Evolutionary conservation across 305 asterid species (phyloP), one percentile per base, ranked within the genome.

Genomic region (Andrographis paniculata): DNA sequence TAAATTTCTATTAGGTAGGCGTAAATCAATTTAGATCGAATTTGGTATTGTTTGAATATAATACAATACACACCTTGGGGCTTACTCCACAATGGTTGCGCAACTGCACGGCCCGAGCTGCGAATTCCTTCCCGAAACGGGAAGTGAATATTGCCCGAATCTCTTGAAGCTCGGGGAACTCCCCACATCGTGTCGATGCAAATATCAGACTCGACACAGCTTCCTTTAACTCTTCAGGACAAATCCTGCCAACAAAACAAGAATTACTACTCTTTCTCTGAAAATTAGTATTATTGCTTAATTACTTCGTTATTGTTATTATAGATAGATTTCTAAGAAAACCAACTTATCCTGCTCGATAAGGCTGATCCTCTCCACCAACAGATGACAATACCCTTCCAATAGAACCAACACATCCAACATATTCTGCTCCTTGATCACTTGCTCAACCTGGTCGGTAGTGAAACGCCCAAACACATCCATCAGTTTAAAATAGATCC

Each of bases 51-150:
- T 7, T 0, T 33, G 4, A 33, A 2, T 7, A 6, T 2, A 4
- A 33, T 33, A 15, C 21, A 42, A 16, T n/a, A n/a, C 28, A 9
- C 56, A 72, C 97, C 87, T 60, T 77, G 16, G 78, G 68, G 61
- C 74, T 85, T 15, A 88, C 97, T 48, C 95, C 95, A 56, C 95
- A 88, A 17, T 85, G 70, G 50, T 85, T 88, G 48, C 95, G 84
- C 22, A 88, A 59, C 46, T 88, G 93, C 45, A 62, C 63, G 5
- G 95, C 94, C 17, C 91, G 69, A 24, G 64, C 72, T 0, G 50
- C 72, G 1, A 85, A 82, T 45, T 79, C 95, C 52, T 63, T 85
- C 17, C 97, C 95, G 44, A 62, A 88, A 0, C 69, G 69, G 2
- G 77, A 36, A 1, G 73, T 57, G 53, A 82, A 72, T 44, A 77